phyloP scores from a whole-genome alignment of 345 rosid species.

The Euclidium syriacum region DNA sequence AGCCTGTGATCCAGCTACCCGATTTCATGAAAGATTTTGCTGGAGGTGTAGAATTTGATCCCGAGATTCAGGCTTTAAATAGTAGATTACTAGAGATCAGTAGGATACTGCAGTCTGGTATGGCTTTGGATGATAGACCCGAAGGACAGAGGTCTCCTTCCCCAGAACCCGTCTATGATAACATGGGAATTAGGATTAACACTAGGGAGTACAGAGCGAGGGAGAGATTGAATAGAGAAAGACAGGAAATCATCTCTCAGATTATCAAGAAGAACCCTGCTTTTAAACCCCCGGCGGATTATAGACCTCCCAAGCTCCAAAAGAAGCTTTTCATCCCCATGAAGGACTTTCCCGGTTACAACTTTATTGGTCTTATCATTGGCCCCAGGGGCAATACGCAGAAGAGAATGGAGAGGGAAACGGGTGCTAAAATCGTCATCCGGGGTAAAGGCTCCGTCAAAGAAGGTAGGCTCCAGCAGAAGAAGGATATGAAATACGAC shows the following conservation, averaged over 20 bases:
- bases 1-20: conserved; percentile 78
- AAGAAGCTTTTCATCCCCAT: conserved; percentile 94
- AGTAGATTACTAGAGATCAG: conserved; percentile 81
- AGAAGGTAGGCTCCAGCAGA: conserved; percentile 92
- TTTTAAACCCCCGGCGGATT: conserved; percentile 95
- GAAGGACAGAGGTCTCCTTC: conserved; percentile 97
- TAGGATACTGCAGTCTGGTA: conserved; percentile 69
- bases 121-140: conserved; percentile 79
- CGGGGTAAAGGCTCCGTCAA: conserved; percentile 93
- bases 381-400: conserved; percentile 97
- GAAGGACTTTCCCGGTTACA: conserved; percentile 93
- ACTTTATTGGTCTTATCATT: conserved; percentile 86
- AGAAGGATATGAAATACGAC: conserved; percentile 90
- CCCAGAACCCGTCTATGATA: conserved; percentile 91
- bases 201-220: conserved; percentile 86
- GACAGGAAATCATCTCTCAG: conserved; percentile 89
- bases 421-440: conserved; percentile 93
- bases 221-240: conserved; percentile 80
- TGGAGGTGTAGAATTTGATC: conserved; percentile 94
- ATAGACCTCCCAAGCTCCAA: conserved; percentile 90
- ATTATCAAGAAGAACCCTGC: conserved; percentile 88
- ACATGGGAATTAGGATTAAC: conserved; percentile 84
- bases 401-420: conserved; percentile 98
- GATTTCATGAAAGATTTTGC: conserved; percentile 86
- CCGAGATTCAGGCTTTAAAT: conserved; percentile 83